Percentiles rank a stretch among this genome's conserved stretches.
Evolutionary conservation across 2,329 filamentous ascomycete species (phyloP).

Genomic region (Metarhizium rileyi): DNA sequence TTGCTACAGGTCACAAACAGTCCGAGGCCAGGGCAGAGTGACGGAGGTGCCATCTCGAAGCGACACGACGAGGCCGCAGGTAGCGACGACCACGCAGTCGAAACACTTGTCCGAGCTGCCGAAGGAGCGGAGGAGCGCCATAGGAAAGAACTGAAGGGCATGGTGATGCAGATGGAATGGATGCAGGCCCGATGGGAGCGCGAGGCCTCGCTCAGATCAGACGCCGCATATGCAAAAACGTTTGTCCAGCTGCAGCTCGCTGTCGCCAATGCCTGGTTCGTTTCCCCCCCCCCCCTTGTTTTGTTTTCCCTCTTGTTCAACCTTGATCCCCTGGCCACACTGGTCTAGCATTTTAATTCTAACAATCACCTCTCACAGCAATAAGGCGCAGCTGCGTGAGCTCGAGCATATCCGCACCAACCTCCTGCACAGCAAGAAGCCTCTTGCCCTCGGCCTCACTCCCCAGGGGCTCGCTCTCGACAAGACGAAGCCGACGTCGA

Average conservation of each 20-base stretch:
- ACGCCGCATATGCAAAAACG: slow-evolving; percentile 78
- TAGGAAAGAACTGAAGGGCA: slow-evolving; percentile 65
- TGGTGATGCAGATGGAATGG: slow-evolving; percentile 86
- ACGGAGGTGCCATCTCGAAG: slow-evolving; percentile 16
- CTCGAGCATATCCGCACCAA: slow-evolving; percentile 64
- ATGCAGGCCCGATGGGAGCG: slow-evolving; percentile 72
- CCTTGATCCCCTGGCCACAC: not conserved
- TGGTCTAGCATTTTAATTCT: not conserved
- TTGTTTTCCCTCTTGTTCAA: slow-evolving; percentile 6
- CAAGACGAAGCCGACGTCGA: slow-evolving; percentile 18
- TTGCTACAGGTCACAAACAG: slow-evolving; percentile 31
- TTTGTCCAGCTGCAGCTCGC: slow-evolving; percentile 72
- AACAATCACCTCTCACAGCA: slow-evolving; percentile 44
- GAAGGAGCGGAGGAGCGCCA: slow-evolving; percentile 59
- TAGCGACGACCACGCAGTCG: slow-evolving; percentile 37
- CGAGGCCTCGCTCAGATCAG: slow-evolving; percentile 69
- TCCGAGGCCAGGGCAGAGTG: slow-evolving; percentile 11
- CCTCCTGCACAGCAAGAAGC: slow-evolving; percentile 28
- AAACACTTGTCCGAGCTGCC: slow-evolving; percentile 47
- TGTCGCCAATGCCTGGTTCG: slow-evolving; percentile 84
- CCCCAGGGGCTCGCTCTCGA: slow-evolving; percentile 6
- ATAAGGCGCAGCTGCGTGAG: slow-evolving; percentile 81
- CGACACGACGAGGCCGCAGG: slow-evolving; percentile 20
- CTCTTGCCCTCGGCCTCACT: slow-evolving; percentile 21
- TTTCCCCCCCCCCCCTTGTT: slow-evolving; percentile 18